Percentiles rank a stretch among this genome's conserved stretches.
Evolutionary conservation across 345 rosid species (phyloP).

Genomic region (Brassica carinata): DNA sequence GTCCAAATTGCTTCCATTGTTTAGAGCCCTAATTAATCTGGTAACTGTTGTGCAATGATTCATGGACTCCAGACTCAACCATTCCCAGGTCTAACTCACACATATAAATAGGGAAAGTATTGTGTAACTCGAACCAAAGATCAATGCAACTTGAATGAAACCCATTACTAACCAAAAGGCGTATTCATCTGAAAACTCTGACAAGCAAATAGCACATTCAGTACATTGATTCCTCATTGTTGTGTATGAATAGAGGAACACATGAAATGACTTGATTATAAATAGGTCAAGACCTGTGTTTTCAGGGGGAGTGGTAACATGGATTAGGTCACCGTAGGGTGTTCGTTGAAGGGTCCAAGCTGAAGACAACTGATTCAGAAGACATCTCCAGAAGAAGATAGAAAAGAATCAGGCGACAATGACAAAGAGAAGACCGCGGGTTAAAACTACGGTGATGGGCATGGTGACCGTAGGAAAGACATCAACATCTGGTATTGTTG

Average conservation of each 20-base stretch:
- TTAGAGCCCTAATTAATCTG: too few species aligned
- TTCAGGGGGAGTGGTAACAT: neutral
- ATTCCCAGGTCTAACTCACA: conserved; percentile 54
- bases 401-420: conserved; percentile 61
- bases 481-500: conserved; percentile 6
- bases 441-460: conserved; percentile 50
- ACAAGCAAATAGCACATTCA: conserved; percentile 84
- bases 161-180: conserved; percentile 61
- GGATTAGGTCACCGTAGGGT: conserved; percentile 42
- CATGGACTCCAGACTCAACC: conserved; percentile 28
- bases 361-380: conserved; percentile 46
- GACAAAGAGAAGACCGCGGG: conserved; percentile 51
- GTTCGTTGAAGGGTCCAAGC: conserved; percentile 45
- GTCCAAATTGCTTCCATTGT: neutral
- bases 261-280: conserved; percentile 55
- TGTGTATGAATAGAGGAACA: conserved; percentile 48
- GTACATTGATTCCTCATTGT: conserved; percentile 51
- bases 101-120: conserved; percentile 88
- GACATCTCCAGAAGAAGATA: conserved; percentile 59
- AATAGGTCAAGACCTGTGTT: conserved; percentile 63
- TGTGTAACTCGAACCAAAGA: conserved; percentile 78
- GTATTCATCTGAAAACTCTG: conserved; percentile 65
- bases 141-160: conserved; percentile 84
- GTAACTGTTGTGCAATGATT: conserved; percentile 21
- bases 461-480: conserved; percentile 36